A percentile compares a stretch with the other conserved stretches of the same genome.
These are phyloP conservation scores for Chalciporus piperatus DNA, from an alignment of 768 basidiomycete genomes.

Conservation along the genomic window DNA sequence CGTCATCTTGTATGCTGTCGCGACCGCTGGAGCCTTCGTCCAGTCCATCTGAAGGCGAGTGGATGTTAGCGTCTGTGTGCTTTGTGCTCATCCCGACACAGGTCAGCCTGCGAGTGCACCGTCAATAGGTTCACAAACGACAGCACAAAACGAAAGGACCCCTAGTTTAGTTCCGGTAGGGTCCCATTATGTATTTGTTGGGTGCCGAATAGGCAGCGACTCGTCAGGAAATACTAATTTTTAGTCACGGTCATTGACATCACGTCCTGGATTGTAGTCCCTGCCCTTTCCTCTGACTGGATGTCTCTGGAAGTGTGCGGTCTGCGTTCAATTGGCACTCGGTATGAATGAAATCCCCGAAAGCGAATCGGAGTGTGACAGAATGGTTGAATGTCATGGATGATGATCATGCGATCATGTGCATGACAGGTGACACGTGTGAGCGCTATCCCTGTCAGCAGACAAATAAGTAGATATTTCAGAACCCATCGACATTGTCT, in stretches of 20 bases:
- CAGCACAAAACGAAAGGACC: neutral
- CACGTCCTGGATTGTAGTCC: too few species aligned
- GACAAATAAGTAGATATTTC: too few species aligned
- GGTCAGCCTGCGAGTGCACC: neutral
- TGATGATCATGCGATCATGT: too few species aligned
- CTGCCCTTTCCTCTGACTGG: too few species aligned
- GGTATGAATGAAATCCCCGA: too few species aligned
- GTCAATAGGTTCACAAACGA: neutral
- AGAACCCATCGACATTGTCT: too few species aligned
- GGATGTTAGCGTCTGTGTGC: slow-evolving; percentile 2
- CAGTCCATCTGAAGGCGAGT: neutral
- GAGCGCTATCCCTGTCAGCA: too few species aligned
- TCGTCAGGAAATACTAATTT: neutral
- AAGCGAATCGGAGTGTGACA: too few species aligned
- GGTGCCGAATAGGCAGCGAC: slow-evolving; percentile 1
- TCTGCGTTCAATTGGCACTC: too few species aligned
- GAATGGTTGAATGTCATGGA: too few species aligned
- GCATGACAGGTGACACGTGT: too few species aligned
- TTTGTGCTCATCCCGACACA: slow-evolving; percentile 17
- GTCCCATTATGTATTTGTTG: neutral
- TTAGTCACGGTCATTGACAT: neutral
- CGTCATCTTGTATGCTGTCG: slow-evolving; percentile 14
- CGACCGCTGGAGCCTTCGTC: slow-evolving; percentile 1
- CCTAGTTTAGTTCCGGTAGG: neutral
- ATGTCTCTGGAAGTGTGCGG: too few species aligned